Conservation (phyloP, 177 flowering plant genomes). For the Telopea speciosissima region DNA sequence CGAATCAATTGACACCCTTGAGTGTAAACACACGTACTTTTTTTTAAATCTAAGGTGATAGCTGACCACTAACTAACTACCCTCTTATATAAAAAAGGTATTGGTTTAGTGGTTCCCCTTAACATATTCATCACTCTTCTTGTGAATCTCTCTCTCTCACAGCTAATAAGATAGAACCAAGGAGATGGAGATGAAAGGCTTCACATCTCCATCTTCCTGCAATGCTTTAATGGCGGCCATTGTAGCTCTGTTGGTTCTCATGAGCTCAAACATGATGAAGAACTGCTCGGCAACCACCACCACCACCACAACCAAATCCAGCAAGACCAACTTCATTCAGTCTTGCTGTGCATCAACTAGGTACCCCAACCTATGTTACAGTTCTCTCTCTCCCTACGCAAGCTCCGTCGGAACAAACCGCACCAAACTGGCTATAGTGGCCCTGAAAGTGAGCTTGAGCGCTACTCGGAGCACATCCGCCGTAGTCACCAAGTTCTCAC, state of each 20-base stretch:
- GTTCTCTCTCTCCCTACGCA: conserved; percentile 9
- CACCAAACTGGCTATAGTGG: conserved; percentile 2
- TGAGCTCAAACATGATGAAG: background rate
- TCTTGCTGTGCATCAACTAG: conserved; percentile 2
- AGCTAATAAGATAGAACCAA: too few relatives aligned
- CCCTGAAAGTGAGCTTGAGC: conserved; percentile 6
- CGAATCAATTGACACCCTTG: too few relatives aligned
- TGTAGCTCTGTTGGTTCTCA: background rate
- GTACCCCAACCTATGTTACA: conserved; percentile 1
- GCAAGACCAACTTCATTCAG: conserved; percentile 5
- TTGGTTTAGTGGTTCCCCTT: too few relatives aligned
- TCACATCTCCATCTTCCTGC: background rate
- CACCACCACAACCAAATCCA: background rate
- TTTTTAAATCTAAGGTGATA: too few relatives aligned
- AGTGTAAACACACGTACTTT: too few relatives aligned
- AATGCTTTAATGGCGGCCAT: background rate
- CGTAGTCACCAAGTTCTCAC: conserved; percentile 2
- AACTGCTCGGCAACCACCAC: background rate
- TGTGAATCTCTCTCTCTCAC: too few relatives aligned
- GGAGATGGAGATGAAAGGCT: background rate
- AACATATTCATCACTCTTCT: too few relatives aligned
- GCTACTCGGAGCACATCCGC: background rate
- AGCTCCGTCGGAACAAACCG: conserved; percentile 3
- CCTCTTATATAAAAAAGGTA: too few relatives aligned
- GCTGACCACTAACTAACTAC: too few relatives aligned